phyloP scores from a whole-genome alignment of 768 basidiomycete species.

The Naganishia vaughanmartiniae region DNA sequence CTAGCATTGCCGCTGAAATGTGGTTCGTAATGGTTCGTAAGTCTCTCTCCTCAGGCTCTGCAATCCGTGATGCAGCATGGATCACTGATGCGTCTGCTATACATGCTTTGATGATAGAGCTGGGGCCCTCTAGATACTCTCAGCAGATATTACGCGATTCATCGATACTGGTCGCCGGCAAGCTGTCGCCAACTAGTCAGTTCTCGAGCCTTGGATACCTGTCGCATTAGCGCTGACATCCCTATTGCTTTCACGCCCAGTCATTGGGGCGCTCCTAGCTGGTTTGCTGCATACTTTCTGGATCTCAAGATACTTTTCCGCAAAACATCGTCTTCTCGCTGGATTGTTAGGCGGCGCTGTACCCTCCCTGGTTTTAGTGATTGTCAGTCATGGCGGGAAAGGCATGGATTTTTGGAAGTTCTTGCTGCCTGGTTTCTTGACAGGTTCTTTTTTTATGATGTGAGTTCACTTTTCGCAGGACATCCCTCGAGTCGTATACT shows the following conservation, averaged over 20 bases:
- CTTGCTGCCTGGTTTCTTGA: slow-evolving; percentile 41
- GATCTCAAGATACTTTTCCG: not conserved
- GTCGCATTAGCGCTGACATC: not conserved
- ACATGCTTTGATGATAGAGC: not conserved
- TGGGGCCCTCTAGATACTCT: slow-evolving; percentile 5
- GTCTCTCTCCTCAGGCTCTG: no score
- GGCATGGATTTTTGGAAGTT: slow-evolving; percentile 46
- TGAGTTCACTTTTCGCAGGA: slow-evolving; percentile 4
- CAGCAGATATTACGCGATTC: not conserved
- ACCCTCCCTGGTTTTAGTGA: slow-evolving; percentile 34
- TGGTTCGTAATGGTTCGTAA: slow-evolving; percentile 9
- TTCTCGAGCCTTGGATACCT: not conserved
- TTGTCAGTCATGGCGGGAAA: slow-evolving; percentile 41
- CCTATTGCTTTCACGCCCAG: not conserved
- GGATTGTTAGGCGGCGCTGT: not conserved
- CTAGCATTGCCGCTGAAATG: slow-evolving; percentile 3
- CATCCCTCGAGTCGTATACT: no score
- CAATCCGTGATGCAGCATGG: no score
- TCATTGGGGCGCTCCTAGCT: not conserved
- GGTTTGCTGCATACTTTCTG: slow-evolving; percentile 11
- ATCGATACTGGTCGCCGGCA: slow-evolving; percentile 11
- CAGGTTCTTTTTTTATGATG: slow-evolving; percentile 29
- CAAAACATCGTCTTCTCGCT: not conserved
- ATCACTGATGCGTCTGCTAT: no score
- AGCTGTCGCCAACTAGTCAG: not conserved